phyloP scores from a whole-genome alignment of 176 grass and related monocot genomes.

The Thinopyrum elongatum region DNA sequence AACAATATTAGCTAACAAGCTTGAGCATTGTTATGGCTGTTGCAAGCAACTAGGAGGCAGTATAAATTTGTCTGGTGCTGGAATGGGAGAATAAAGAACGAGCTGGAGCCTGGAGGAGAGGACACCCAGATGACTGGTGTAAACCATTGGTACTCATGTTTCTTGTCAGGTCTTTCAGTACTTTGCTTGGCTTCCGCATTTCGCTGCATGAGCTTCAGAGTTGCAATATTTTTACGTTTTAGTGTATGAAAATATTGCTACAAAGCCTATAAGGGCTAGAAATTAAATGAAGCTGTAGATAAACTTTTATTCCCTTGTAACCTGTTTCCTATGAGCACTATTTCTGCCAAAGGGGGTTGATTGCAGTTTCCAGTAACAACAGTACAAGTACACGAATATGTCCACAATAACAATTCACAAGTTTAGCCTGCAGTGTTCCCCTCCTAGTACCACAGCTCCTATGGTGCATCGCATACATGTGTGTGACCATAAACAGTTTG shows the following conservation, averaged over 20 bases:
- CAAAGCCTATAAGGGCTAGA: not conserved
- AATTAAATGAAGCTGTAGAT: slow-evolving; percentile 2
- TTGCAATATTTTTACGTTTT: not conserved
- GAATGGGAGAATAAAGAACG: slow-evolving; percentile 5
- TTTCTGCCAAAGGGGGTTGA: not conserved
- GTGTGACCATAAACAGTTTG: not conserved
- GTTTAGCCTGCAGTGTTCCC: not conserved
- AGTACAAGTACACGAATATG: not conserved
- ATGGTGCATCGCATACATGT: not conserved
- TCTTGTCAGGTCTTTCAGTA: not conserved
- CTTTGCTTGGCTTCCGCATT: not conserved
- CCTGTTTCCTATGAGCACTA: not conserved
- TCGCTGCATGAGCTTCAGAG: not conserved
- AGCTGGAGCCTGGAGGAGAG: not conserved
- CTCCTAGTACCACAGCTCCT: not conserved
- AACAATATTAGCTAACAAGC: not conserved
- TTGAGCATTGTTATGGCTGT: slow-evolving; percentile 6
- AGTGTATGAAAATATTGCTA: not conserved
- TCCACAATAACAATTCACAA: not conserved
- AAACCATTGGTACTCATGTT: not conserved
- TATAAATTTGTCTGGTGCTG: not conserved
- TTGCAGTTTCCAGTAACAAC: not conserved
- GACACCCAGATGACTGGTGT: not conserved
- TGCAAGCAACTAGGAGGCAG: not conserved
- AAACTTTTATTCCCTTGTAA: not conserved